Evolutionary conservation across 495 filamentous ascomycete species (phyloP).

Genomic region (Aspergillus sparsus): DNA sequence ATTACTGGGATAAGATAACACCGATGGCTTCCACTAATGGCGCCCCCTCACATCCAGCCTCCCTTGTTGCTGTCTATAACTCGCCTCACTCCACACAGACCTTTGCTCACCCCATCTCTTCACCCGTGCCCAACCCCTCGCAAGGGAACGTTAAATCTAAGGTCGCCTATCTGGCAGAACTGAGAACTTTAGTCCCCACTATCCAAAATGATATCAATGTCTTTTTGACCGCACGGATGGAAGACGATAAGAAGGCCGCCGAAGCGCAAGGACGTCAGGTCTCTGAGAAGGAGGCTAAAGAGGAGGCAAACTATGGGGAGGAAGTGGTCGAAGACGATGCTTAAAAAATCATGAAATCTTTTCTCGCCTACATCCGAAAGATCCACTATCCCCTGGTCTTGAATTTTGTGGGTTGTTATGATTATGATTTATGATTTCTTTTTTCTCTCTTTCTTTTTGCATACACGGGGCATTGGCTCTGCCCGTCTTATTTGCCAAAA

Average conservation of each 20-base stretch:
- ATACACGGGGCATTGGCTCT: too few relatives aligned
- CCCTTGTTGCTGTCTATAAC: slow-evolving; percentile 58
- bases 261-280: slow-evolving; percentile 42
- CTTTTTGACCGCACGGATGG: slow-evolving; percentile 86
- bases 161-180: slow-evolving; percentile 63
- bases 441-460: too few relatives aligned
- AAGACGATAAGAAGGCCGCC: slow-evolving; percentile 69
- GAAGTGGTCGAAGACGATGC: slow-evolving; percentile 64
- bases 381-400: too few relatives aligned
- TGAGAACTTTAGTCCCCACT: slow-evolving; percentile 59
- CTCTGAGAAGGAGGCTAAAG: slow-evolving; percentile 60
- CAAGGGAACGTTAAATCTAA: slow-evolving; percentile 50
- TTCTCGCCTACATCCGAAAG: background rate
- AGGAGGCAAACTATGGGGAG: slow-evolving; percentile 87
- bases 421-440: too few relatives aligned
- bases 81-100: slow-evolving; percentile 49
- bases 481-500: background rate
- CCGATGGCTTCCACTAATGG: slow-evolving; percentile 4
- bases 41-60: background rate
- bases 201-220: slow-evolving; percentile 77
- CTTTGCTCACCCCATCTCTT: slow-evolving; percentile 47
- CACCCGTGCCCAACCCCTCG: slow-evolving; percentile 36
- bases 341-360: slow-evolving; percentile 20
- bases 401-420: too few relatives aligned
- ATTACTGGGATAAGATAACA: background rate